Base-by-base conservation (phyloP, 208 protist species). In the Zelonia costaricensis region DNA sequence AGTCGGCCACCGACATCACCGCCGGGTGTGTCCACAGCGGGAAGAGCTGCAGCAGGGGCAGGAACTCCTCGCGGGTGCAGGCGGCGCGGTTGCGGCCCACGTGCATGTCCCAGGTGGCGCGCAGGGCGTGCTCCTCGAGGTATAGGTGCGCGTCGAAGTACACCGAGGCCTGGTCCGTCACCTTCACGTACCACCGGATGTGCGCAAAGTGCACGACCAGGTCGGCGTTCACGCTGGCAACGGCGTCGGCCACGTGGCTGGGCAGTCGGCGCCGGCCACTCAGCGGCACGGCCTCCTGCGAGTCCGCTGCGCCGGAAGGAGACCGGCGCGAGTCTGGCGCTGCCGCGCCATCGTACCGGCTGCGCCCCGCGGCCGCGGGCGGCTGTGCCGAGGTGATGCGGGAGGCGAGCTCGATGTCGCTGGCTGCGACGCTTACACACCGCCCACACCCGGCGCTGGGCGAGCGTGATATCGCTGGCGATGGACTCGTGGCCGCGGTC, bases 1-100 rank as follows among this genome's bases (percentile, higher is more conserved):
- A 91, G 78, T 91, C 62, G 13, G 91, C 42, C 38, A 89, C 78
- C 25, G 74, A 51, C 76, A 84, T 77, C 43, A 93, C 59, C 8
- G 77, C 67, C 20, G 36, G 23, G 40, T 68, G 73, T n/a, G 62
- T 54, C 79, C 84, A 92, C 39, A 74, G 13, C 4, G 86, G 84
- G 48, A 93, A 84, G 10, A 78, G 20, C 35, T 74, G 57, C 47
- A 91, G 52, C 18, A 78, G 70, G 3, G 70, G 54, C 20, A 48
- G 16, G 78, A 92, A 93, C 48, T 68, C 61, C 47, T 88, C 80
- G 0, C 51, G 27, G 31, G 78, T 69, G 70, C 88, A 94, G 22
- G 80, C 85, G 43, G 81, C 65, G 8, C 53, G 54, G 60, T 68
- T 65, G 53, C 78, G 68, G 40, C 88, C 88, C n/a, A 91, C 71